phyloP scores from a whole-genome alignment of 305 asterid species.

The Ilex paraguariensis region DNA sequence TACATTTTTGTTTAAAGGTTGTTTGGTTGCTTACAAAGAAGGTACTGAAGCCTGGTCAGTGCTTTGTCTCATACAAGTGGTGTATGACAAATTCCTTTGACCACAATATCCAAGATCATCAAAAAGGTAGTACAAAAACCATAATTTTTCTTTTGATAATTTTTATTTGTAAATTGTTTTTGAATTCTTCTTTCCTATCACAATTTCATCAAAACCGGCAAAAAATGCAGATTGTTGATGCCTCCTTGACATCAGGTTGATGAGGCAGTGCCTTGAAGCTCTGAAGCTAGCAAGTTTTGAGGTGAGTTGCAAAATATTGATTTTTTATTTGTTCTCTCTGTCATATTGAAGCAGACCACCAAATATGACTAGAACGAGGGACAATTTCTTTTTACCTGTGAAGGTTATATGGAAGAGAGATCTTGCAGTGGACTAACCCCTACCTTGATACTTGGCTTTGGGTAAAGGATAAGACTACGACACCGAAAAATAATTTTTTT shows the following conservation, averaged over 20 bases:
- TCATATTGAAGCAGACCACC: not conserved
- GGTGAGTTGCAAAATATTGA: conserved; percentile 31
- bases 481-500: too few species aligned
- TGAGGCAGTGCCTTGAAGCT: conserved; percentile 74
- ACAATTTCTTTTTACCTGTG: conserved; percentile 1
- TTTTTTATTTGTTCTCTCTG: not conserved
- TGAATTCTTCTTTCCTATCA: not conserved
- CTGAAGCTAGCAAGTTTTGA: conserved; percentile 81
- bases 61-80: conserved; percentile 97
- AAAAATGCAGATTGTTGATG: conserved; percentile 87
- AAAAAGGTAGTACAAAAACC: conserved; percentile 46
- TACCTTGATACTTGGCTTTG: conserved; percentile 91
- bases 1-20: conserved; percentile 39
- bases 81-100: conserved; percentile 86
- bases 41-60: conserved; percentile 91
- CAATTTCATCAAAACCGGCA: conserved; percentile 38
- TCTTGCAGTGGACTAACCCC: conserved; percentile 76
- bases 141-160: conserved; percentile 5
- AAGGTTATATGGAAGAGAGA: conserved; percentile 90
- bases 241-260: conserved; percentile 75
- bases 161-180: not conserved
- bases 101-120: conserved; percentile 69
- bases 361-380: not conserved
- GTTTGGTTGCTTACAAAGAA: conserved; percentile 74
- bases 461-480: conserved; percentile 33